These are phyloP conservation scores for Boletus rubescentipes DNA, from an alignment of 768 basidiomycete species.

Conservation along the genomic window DNA sequence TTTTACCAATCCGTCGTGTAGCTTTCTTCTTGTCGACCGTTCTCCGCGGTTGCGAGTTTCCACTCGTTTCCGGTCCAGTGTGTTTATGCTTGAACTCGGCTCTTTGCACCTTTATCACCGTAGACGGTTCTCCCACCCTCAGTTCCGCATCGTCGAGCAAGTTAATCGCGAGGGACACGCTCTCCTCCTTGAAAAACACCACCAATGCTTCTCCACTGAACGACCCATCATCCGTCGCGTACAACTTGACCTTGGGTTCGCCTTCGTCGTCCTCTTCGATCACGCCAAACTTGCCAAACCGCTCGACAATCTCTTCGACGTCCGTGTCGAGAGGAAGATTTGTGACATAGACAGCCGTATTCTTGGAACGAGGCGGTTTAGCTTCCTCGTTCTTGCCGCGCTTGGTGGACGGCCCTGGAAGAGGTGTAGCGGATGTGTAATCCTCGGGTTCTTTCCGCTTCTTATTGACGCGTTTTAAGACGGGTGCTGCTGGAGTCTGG, in stretches of 20 bases:
- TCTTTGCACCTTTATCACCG: slow-evolving; percentile 69
- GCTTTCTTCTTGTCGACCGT: slow-evolving; percentile 77
- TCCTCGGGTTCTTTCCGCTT: slow-evolving; percentile 77
- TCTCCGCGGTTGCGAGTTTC: slow-evolving; percentile 51
- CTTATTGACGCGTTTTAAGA: slow-evolving; percentile 75
- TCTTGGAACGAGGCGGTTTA: slow-evolving; percentile 68
- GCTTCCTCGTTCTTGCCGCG: slow-evolving; percentile 61
- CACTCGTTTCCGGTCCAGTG: slow-evolving; percentile 38
- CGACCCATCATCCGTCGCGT: slow-evolving; percentile 79
- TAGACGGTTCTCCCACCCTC: slow-evolving; percentile 72
- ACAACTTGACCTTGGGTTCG: slow-evolving; percentile 93
- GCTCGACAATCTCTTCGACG: slow-evolving; percentile 68
- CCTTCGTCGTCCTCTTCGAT: slow-evolving; percentile 92
- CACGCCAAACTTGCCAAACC: slow-evolving; percentile 91
- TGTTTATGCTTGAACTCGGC: slow-evolving; percentile 80
- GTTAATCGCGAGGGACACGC: slow-evolving; percentile 80
- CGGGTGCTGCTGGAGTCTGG: slow-evolving; percentile 85
- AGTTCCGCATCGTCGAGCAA: slow-evolving; percentile 93
- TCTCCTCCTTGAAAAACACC: slow-evolving; percentile 97
- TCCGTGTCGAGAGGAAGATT: slow-evolving; percentile 78
- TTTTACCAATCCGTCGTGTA: slow-evolving; percentile 73
- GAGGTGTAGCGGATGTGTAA: slow-evolving; percentile 57
- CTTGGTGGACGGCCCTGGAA: slow-evolving; percentile 59
- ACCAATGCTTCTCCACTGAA: slow-evolving; percentile 96
- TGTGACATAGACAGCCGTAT: slow-evolving; percentile 90